phyloP scores from a whole-genome alignment of 2,329 filamentous ascomycete genomes.

The Xylogone sp. region DNA sequence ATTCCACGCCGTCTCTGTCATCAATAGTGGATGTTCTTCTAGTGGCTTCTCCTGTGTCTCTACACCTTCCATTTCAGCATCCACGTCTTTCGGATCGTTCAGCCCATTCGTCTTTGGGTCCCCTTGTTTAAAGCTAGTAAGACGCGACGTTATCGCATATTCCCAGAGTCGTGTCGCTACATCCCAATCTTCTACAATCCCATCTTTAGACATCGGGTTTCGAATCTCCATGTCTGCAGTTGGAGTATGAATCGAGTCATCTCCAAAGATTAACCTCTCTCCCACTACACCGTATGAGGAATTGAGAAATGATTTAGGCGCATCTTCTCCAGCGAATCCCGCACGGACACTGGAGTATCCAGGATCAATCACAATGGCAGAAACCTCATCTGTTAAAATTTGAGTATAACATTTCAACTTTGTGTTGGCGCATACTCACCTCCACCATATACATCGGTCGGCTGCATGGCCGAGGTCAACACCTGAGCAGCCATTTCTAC shows the following conservation, averaged over 20 bases:
- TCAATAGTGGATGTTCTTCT: slow-evolving; percentile 82
- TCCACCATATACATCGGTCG: slow-evolving; percentile 62
- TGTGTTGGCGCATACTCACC: slow-evolving; percentile 34
- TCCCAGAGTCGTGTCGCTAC: slow-evolving; percentile 87
- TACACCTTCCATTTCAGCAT: slow-evolving; percentile 54
- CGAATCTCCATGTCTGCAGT: slow-evolving; percentile 74
- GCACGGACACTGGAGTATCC: slow-evolving; percentile 89
- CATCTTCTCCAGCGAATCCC: slow-evolving; percentile 96
- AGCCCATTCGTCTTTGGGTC: slow-evolving; percentile 73
- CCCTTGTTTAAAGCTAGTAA: slow-evolving; percentile 72
- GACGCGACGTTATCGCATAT: slow-evolving; percentile 80
- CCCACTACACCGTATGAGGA: slow-evolving; percentile 75
- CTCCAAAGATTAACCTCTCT: slow-evolving; percentile 69
- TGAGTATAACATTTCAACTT: slow-evolving; percentile 1
- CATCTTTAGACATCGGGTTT: slow-evolving; percentile 88
- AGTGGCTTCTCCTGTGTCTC: slow-evolving; percentile 71
- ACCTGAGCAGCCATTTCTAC: slow-evolving; percentile 51
- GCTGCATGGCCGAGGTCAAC: slow-evolving; percentile 51
- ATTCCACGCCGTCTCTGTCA: slow-evolving; percentile 96
- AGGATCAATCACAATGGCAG: slow-evolving; percentile 92
- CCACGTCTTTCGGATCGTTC: slow-evolving; percentile 58
- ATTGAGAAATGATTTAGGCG: slow-evolving; percentile 88
- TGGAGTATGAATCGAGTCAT: slow-evolving; percentile 81
- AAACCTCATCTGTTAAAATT: slow-evolving; percentile 75
- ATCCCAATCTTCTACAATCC: slow-evolving; percentile 95